phyloP scores from a whole-genome alignment of 495 filamentous ascomycete species.

The Arthonia radiata region DNA sequence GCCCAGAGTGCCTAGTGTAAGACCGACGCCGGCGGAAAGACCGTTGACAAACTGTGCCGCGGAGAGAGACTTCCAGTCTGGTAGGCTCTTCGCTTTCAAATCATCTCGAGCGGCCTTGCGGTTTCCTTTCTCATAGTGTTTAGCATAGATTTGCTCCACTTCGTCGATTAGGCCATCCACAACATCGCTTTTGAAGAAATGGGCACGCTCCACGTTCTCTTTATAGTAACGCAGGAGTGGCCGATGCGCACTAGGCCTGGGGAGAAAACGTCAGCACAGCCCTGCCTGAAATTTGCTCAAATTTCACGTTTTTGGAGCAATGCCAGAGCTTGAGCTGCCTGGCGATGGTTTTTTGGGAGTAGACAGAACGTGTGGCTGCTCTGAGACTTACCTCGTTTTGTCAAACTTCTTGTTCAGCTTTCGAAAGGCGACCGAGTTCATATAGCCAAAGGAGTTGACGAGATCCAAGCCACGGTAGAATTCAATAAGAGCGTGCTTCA shows the following conservation, averaged over 20 bases:
- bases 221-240: conserved; percentile 65
- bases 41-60: conserved; percentile 76
- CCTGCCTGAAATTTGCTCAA: too few relatives aligned
- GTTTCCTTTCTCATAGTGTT: conserved; percentile 79
- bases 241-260: too few relatives aligned
- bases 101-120: conserved; percentile 74
- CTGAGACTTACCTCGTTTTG: conserved; percentile 63
- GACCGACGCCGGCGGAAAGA: conserved; percentile 46
- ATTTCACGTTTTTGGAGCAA: too few relatives aligned
- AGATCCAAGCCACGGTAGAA: conserved; percentile 82
- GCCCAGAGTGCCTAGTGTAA: conserved; percentile 49
- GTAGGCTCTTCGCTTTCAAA: conserved; percentile 44
- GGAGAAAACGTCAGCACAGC: too few relatives aligned
- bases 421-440: conserved; percentile 79
- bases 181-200: conserved; percentile 69
- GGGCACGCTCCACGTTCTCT: conserved; percentile 72
- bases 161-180: conserved; percentile 50
- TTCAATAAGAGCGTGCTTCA: conserved; percentile 75
- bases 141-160: conserved; percentile 73
- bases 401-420: conserved; percentile 99
- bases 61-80: too few relatives aligned
- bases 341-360: too few relatives aligned
- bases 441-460: conserved; percentile 64
- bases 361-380: too few relatives aligned
- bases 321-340: too few relatives aligned